phyloP scores from a whole-genome alignment of 1,284 basidiomycete genomes.

The Agaricales sp. region DNA sequence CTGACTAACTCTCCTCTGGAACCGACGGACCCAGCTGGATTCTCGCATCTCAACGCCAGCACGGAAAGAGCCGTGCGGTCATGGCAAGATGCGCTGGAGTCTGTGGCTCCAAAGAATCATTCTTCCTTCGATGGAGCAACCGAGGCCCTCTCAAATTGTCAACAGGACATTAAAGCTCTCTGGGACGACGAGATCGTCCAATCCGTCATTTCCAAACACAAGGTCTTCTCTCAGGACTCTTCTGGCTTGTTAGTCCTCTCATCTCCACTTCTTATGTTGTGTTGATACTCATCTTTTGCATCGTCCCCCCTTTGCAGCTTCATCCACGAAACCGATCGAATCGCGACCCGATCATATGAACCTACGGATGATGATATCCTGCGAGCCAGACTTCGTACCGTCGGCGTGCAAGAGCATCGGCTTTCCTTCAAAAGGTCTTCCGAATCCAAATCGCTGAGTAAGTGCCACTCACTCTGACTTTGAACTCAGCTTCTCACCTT shows the following conservation, averaged over 20 bases:
- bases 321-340: conserved; percentile 44
- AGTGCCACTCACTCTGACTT: too few relatives aligned
- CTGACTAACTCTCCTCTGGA: not conserved
- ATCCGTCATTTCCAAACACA: not conserved
- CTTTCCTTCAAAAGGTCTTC: conserved; percentile 32
- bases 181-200: not conserved
- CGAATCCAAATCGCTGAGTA: too few relatives aligned
- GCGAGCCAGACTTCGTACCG: conserved; percentile 75
- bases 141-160: not conserved
- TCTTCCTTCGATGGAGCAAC: not conserved
- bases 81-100: not conserved
- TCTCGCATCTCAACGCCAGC: not conserved
- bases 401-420: conserved; percentile 35
- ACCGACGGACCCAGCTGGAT: too few relatives aligned
- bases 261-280: not conserved
- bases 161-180: not conserved
- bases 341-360: conserved; percentile 58
- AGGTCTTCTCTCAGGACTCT: not conserved
- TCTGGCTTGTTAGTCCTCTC: not conserved
- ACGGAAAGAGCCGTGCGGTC: not conserved
- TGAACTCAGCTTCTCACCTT: conserved; percentile 6
- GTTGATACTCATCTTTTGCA: not conserved
- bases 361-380: conserved; percentile 84
- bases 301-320: conserved; percentile 22
- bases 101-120: not conserved